Evolutionary conservation across 805 yeast species (phyloP).

Genomic region (Ogataea ramenticola): DNA sequence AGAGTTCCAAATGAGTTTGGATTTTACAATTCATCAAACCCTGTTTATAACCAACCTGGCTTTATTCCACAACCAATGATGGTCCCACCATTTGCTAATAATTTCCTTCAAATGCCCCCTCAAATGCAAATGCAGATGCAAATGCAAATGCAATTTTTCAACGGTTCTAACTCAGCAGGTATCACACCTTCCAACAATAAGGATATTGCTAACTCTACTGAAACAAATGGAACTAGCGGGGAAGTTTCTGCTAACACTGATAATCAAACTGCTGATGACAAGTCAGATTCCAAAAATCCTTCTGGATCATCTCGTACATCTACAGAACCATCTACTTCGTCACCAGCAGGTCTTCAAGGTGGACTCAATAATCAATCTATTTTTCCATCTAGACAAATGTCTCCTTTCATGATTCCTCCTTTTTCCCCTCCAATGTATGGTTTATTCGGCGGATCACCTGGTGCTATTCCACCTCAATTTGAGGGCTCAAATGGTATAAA

Average conservation of each 20-base stretch:
- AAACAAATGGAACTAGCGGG: neutral
- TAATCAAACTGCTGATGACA: neutral
- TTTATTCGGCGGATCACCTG: slow-evolving; percentile 10
- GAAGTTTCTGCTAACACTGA: neutral
- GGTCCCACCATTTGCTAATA: slow-evolving; percentile 27
- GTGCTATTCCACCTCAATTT: slow-evolving; percentile 3
- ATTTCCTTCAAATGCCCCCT: slow-evolving; percentile 25
- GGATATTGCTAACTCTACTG: neutral
- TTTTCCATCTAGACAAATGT: slow-evolving; percentile 13
- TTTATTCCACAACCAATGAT: slow-evolving; percentile 18
- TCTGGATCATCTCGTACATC: neutral
- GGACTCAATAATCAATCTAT: neutral
- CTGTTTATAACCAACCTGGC: slow-evolving; percentile 1
- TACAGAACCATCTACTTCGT: neutral
- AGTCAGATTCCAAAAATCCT: no score
- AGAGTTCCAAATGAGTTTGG: neutral
- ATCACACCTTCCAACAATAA: neutral
- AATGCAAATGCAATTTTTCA: neutral
- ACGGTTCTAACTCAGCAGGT: neutral
- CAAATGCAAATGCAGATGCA: slow-evolving; percentile 7
- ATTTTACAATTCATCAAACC: slow-evolving; percentile 1
- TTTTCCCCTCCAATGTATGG: slow-evolving; percentile 21
- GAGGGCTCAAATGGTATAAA: neutral
- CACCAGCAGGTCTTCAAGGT: neutral
- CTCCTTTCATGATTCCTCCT: slow-evolving; percentile 42